A percentile compares a stretch with the other conserved stretches of the same genome.
phyloP scores from a whole-genome alignment of 208 protist species.

The Crithidia expoeki region DNA sequence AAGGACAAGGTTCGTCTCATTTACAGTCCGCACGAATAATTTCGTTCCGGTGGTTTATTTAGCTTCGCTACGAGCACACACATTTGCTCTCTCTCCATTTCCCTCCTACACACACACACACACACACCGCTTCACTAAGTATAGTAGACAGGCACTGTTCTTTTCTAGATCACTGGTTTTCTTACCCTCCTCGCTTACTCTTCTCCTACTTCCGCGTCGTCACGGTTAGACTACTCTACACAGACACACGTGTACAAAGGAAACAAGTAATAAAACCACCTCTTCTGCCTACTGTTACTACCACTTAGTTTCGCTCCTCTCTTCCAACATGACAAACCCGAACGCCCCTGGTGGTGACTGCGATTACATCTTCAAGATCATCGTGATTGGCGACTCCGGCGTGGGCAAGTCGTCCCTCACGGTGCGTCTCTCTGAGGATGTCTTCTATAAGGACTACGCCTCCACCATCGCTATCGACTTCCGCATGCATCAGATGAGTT shows the following conservation, averaged over 20 bases:
- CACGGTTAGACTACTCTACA: no score
- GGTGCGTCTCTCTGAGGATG: conserved; percentile 91
- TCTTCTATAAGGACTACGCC: conserved; percentile 91
- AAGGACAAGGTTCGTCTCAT: no score
- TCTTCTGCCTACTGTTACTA: no score
- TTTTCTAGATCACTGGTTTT: neutral
- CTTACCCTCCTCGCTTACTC: neutral
- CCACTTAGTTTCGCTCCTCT: neutral
- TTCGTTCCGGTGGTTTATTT: no score
- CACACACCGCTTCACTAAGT: neutral
- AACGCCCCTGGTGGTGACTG: conserved; percentile 80
- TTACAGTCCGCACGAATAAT: no score
- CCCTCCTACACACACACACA: conserved; percentile 3
- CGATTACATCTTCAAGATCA: conserved; percentile 96
- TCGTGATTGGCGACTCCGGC: conserved; percentile 92
- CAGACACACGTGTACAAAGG: no score
- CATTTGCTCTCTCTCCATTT: no score
- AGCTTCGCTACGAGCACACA: no score
- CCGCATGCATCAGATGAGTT: conserved; percentile 90
- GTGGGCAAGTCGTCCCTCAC: conserved; percentile 93
- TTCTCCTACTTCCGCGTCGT: no score
- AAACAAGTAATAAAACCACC: no score
- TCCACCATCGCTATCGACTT: conserved; percentile 93
- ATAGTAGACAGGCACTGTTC: neutral
- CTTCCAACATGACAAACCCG: conserved; percentile 22